These are phyloP conservation scores for Trichoderma polysporum DNA, from an alignment of 2,329 filamentous ascomycete genomes.

Conservation along the genomic window DNA sequence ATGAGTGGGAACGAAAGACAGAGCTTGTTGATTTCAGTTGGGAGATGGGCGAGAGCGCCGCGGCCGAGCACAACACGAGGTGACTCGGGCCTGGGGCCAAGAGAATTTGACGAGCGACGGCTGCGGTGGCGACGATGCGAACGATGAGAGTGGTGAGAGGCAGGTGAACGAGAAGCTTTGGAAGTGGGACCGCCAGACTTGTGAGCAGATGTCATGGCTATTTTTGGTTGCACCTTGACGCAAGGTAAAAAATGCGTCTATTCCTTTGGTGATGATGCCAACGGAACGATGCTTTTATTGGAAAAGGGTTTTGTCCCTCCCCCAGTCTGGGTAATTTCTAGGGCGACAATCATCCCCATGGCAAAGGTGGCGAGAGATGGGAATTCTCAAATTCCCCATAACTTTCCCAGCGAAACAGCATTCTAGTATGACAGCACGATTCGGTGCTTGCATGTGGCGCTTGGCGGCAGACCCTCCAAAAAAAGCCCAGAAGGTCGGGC, in stretches of 20 bases:
- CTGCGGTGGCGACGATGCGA: not conserved
- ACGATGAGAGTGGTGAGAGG: not conserved
- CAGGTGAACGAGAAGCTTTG: not conserved
- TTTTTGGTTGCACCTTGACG: not conserved
- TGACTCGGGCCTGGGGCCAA: constrained; percentile 14
- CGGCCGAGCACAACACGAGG: constrained; percentile 39
- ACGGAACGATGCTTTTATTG: not conserved
- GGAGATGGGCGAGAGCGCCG: constrained; percentile 34
- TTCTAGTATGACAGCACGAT: not conserved
- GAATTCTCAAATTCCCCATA: constrained; percentile 1
- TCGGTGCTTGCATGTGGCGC: not conserved
- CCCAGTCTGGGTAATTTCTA: not conserved
- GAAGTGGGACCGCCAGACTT: constrained; percentile 11
- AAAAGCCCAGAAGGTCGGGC: not conserved
- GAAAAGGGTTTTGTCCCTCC: not conserved
- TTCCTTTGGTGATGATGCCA: not conserved
- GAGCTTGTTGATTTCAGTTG: constrained; percentile 36
- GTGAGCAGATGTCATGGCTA: constrained; percentile 17
- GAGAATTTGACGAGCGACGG: not conserved
- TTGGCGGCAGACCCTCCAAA: not conserved
- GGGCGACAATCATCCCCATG: not conserved
- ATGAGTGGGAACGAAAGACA: constrained; percentile 37
- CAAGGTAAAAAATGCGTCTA: not conserved
- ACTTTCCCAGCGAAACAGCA: not conserved
- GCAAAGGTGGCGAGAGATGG: constrained; percentile 12